Percentiles rank a stretch among this genome's conserved stretches.
These are phyloP conservation scores for Rhodotorula diobovata DNA, from an alignment of 768 basidiomycete genomes.

Conservation along the genomic window DNA sequence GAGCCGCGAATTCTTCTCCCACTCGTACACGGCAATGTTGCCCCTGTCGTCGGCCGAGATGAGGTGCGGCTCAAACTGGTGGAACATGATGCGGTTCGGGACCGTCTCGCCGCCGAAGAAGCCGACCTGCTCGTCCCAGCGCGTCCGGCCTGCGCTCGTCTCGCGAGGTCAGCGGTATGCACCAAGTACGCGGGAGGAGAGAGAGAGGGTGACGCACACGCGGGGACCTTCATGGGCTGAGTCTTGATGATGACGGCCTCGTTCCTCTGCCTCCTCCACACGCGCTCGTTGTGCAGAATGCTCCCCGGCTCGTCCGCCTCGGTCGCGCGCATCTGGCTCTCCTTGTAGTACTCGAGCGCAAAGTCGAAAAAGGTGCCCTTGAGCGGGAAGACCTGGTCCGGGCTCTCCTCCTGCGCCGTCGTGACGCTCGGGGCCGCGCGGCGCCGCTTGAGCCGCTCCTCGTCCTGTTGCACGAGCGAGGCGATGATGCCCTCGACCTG, in stretches of 20 bases:
- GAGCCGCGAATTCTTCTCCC: constrained; percentile 72
- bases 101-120: constrained; percentile 48
- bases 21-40: constrained; percentile 92
- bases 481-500: constrained; percentile 68
- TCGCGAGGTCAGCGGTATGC: neutral
- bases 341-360: constrained; percentile 95
- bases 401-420: constrained; percentile 44
- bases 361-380: constrained; percentile 92
- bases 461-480: constrained; percentile 86
- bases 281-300: constrained; percentile 85
- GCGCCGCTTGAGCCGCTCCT: constrained; percentile 72
- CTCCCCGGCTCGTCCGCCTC: constrained; percentile 96
- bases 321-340: constrained; percentile 96
- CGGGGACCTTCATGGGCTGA: constrained; percentile 62
- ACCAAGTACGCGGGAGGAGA: neutral
- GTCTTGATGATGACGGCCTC: constrained; percentile 72
- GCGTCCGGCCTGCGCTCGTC: constrained; percentile 15
- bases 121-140: constrained; percentile 49
- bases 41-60: constrained; percentile 79
- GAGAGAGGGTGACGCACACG: constrained; percentile 56
- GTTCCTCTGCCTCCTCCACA: constrained; percentile 88
- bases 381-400: constrained; percentile 55
- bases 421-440: constrained; percentile 52
- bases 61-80: constrained; percentile 85
- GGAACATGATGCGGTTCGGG: constrained; percentile 72